These are phyloP conservation scores for Sugiyamaella novakii DNA, from an alignment of 1,139 yeast genomes.

Conservation along the genomic window DNA sequence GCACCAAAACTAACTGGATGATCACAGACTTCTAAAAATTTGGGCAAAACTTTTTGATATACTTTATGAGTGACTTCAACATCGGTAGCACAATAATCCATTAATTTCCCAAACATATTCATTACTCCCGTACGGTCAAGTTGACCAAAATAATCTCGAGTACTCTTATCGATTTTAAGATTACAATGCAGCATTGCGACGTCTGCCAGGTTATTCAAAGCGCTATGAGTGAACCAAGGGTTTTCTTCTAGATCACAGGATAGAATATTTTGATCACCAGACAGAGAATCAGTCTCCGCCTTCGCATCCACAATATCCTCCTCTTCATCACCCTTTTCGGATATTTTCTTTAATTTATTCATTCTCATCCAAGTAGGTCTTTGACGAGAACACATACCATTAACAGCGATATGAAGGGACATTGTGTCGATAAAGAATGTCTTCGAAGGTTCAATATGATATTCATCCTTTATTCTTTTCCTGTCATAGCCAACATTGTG, in stretches of 20 bases:
- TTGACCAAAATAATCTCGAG: constrained; percentile 65
- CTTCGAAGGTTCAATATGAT: constrained; percentile 63
- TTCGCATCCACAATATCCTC: constrained; percentile 19
- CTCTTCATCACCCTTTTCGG: constrained; percentile 27
- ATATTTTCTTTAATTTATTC: constrained; percentile 30
- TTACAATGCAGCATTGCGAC: constrained; percentile 83
- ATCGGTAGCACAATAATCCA: constrained; percentile 85
- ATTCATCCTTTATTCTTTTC: constrained; percentile 83
- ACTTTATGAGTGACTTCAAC: constrained; percentile 75
- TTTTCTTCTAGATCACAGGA: constrained; percentile 31
- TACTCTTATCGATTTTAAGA: constrained; percentile 63
- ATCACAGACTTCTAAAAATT: constrained; percentile 68
- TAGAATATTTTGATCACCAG: background rate
- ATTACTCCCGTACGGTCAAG: constrained; percentile 57
- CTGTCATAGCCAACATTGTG: constrained; percentile 92
- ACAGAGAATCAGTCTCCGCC: background rate
- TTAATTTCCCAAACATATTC: constrained; percentile 58
- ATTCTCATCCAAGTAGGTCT: constrained; percentile 74
- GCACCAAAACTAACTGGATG: constrained; percentile 97
- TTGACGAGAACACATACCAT: constrained; percentile 93
- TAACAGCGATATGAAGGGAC: constrained; percentile 87
- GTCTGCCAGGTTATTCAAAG: constrained; percentile 78
- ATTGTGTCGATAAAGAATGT: constrained; percentile 87
- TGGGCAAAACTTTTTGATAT: constrained; percentile 67
- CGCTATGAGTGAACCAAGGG: constrained; percentile 50